phyloP scores from a whole-genome alignment of 352 stramenopile species.

The Globisporangium paroecandrum region DNA sequence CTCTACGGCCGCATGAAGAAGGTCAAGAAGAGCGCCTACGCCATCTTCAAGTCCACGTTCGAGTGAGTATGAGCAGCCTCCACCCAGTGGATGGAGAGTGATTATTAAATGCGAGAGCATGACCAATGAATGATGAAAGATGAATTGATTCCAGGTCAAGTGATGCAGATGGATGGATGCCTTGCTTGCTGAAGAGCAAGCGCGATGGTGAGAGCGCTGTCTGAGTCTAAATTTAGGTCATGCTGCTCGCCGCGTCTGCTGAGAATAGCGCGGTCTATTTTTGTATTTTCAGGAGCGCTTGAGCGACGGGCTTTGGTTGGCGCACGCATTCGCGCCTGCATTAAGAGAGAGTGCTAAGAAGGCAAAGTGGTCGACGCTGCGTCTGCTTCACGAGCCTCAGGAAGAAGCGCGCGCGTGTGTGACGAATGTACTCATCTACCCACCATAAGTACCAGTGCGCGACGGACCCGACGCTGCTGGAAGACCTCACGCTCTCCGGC shows the following conservation, averaged over 20 bases:
- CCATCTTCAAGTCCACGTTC: constrained; percentile 83
- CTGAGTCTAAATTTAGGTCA: background rate
- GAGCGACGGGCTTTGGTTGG: background rate
- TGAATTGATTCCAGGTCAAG: background rate
- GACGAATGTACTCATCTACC: constrained; percentile 1
- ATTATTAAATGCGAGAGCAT: background rate
- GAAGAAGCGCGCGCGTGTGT: background rate
- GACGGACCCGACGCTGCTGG: constrained; percentile 25
- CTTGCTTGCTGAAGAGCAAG: background rate
- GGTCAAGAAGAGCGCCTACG: constrained; percentile 70
- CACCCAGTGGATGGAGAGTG: background rate
- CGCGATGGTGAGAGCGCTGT: too few relatives aligned
- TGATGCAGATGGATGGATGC: background rate
- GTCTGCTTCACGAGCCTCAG: background rate
- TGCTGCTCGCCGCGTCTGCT: background rate
- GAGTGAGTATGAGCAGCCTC: constrained; percentile 34
- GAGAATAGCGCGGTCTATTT: background rate
- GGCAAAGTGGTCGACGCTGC: background rate
- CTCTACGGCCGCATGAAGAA: constrained; percentile 84
- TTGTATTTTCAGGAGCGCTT: background rate
- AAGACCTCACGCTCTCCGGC: constrained; percentile 34
- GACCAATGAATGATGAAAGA: background rate
- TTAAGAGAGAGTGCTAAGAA: background rate
- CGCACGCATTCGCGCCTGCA: background rate
- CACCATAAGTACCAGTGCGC: background rate